A percentile compares a stretch with the other conserved stretches of the same genome.
phyloP scores from a whole-genome alignment of 768 basidiomycete species.

The Trametes cinnabarina region DNA sequence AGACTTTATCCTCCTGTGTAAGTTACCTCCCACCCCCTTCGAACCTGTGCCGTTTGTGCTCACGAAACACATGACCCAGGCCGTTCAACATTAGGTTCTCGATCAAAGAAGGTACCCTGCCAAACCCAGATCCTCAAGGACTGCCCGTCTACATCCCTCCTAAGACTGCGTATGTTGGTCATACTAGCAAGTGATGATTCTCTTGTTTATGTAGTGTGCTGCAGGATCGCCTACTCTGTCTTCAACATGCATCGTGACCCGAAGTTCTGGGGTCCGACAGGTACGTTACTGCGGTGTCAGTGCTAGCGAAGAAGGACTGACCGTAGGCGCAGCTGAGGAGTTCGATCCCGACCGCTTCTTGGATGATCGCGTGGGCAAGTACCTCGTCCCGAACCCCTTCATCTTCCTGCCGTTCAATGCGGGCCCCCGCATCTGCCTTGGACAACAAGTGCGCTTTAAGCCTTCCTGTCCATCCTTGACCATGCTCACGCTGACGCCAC shows the following conservation, averaged over 20 bases:
- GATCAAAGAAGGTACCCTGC: constrained; percentile 14
- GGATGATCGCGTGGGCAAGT: constrained; percentile 59
- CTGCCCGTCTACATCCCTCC: constrained; percentile 26
- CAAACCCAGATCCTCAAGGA: constrained; percentile 18
- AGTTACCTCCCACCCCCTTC: background rate
- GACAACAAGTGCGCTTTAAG: constrained; percentile 20
- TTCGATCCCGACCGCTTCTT: constrained; percentile 75
- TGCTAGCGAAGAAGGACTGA: background rate
- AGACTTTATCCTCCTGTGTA: constrained; percentile 33
- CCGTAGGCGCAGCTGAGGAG: constrained; percentile 44
- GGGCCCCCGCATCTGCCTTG: constrained; percentile 27
- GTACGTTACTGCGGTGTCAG: constrained; percentile 33
- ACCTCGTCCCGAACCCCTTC: constrained; percentile 61
- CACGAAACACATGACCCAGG: constrained; percentile 16
- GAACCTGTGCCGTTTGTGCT: background rate
- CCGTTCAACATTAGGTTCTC: constrained; percentile 32
- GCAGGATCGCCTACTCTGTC: constrained; percentile 46
- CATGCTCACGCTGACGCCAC: background rate
- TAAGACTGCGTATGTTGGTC: constrained; percentile 9
- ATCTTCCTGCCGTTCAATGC: constrained; percentile 51
- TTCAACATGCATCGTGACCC: constrained; percentile 64
- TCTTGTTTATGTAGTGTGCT: constrained; percentile 24
- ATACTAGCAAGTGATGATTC: background rate
- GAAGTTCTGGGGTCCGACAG: constrained; percentile 73
- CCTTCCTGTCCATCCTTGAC: background rate